Base-by-base conservation (phyloP, 768 basidiomycete genomes). In the Lactarius quietus region DNA sequence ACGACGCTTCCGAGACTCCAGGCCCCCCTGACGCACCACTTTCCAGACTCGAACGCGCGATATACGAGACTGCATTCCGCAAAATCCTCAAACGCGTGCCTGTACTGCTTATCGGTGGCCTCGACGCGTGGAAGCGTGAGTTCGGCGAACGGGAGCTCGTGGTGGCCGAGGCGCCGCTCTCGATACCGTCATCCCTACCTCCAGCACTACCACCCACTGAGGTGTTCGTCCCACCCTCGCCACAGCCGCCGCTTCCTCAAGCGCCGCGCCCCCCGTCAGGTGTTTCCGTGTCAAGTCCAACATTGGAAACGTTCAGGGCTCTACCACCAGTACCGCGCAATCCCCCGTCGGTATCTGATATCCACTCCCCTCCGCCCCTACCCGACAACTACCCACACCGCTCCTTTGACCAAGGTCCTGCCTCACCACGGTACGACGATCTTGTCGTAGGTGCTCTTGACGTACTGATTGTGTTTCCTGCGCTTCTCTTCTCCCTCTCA, bases 81-180 rank as follows among this genome's bases (percentile, higher is more conserved):
- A 90, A 88, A 73, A 78, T 87, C 63, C 76, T 93, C 23, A 86
- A 85, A 69, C 80, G 90, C 52, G 83, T 85, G 70, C 95, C 96
- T 1, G 85, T 94, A 75, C 76, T 97, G 68, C 83, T 98, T 29
- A 80, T 88, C 6, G 96, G 95, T 3, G 96, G 96, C 1, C 78
- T 93, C 55, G 83, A 87, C 56, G 91, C 87, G 3, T 98, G 95
- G 94, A 85, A 82, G 71, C 78, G 73, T 57, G 82, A 83, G 54
- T 74, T 89, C 56, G 81, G 84, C 1, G 80, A 79, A 20, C 73
- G 74, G 1, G 77, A 76, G 62, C 72, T 81, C 57, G 70, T 59
- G 69, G 74, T 31, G 63, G 70, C 20, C 69, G 72, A 26, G 56
- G 67, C 29, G n/a, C 45, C 51, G 8, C 33, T 3, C 10, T 43